These are phyloP conservation scores for Lentithecium fluviatile DNA, from an alignment of 495 filamentous ascomycete species.

Conservation along the genomic window DNA sequence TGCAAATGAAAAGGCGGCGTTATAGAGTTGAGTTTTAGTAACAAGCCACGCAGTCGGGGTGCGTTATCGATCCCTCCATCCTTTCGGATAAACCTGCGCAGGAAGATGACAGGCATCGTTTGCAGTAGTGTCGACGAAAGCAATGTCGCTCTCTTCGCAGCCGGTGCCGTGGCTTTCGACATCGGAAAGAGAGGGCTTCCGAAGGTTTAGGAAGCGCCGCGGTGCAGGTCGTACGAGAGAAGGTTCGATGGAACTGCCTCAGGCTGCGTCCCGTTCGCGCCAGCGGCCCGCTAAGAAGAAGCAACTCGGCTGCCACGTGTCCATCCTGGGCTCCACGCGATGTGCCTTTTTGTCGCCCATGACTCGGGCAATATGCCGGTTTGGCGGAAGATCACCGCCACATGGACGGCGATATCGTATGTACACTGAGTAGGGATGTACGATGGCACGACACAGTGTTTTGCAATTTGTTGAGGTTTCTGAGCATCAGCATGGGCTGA, in stretches of 20 bases:
- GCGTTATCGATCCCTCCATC: constrained; percentile 3
- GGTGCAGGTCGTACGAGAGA: not conserved
- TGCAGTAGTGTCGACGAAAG: not conserved
- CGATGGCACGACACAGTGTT: not conserved
- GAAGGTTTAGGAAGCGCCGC: too few relatives aligned
- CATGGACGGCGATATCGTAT: not conserved
- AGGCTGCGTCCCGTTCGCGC: constrained; percentile 17
- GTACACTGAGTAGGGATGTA: not conserved
- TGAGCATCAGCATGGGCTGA: constrained; percentile 21
- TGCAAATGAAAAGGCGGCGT: constrained; percentile 12
- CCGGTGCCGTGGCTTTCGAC: too few relatives aligned
- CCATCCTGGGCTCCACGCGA: constrained; percentile 24
- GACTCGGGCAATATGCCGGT: constrained; percentile 15
- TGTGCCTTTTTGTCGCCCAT: constrained; percentile 16
- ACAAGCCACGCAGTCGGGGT: constrained; percentile 4
- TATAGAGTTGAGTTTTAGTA: constrained; percentile 9
- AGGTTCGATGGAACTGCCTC: not conserved
- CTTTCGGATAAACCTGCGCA: not conserved
- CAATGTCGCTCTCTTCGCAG: not conserved
- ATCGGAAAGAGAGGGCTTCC: too few relatives aligned
- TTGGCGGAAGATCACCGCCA: constrained; percentile 17
- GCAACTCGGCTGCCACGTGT: constrained; percentile 31
- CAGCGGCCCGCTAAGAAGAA: constrained; percentile 24
- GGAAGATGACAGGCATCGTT: not conserved
- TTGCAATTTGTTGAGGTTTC: not conserved